Evolutionary conservation across 2,329 filamentous ascomycete species (phyloP), one percentile per base, ranked within the genome.

Genomic region (Xylaria sp.): DNA sequence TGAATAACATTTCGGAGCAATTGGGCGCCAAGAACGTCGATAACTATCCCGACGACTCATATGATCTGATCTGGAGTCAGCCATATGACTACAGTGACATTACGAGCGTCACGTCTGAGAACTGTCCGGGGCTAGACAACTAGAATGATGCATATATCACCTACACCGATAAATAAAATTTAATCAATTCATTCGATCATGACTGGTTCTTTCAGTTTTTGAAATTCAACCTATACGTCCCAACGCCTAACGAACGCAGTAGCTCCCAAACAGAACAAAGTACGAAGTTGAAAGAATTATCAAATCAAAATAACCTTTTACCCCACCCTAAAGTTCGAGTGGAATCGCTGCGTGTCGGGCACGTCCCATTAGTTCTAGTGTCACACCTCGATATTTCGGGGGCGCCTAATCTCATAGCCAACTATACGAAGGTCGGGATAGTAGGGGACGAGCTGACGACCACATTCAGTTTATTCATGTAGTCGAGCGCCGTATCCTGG

Each of bases 31-130:
- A 82, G 8, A 73, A 86, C 72, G 82, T 84, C 0, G 83, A 84
- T 1, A 75, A 78, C 5, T 90, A 90, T 74, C 86, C 86, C 0
- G 79, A 81, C 69, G 81, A 84, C 66, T 77, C 80, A 1, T 90
- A 81, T 61, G 81, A 90, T 72, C 72, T 88, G 18, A 89, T 90
- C 69, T 90, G 88, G 88, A 87, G 84, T 0, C 82, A 86, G 71
- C 85, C 86, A 2, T 79, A 80, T 1, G 82, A 84, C 3, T 90
- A 89, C 74, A 77, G 72, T 1, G 70, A 77, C 18, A 84, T 90
- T 59, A 83, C 82, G 0, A 73, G 77, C 0, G 76, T 80, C 31
- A 84, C 82, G 0, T 85, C 83, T 6, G 87, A 90, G 78, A 76
- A 83, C 58, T 89, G 88, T 66, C 82, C 86, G 0, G 87, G 86